Evolutionary conservation across 192 early-diverging fungal species (phyloP), one percentile per base, ranked within the genome.

Genomic region (Bifiguratus adelaidae): DNA sequence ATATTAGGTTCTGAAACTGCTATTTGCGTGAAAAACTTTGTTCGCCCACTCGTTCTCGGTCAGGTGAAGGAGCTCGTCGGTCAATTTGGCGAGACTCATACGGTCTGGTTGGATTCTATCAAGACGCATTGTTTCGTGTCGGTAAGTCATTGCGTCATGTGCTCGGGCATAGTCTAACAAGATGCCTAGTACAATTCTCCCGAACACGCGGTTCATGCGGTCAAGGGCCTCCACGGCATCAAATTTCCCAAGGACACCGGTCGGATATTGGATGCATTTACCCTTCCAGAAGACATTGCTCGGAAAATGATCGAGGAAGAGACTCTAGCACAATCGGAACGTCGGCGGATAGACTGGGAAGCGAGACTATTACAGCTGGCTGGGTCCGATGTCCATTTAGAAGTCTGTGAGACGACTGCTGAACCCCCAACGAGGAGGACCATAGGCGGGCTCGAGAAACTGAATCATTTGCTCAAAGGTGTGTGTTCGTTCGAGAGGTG

Each of bases 111-210:
- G 66, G 71, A 81, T 44, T 56, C 37, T 30, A 79, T 81, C 47
- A 71, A 74, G 32, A 72, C 77, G 2, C 78, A 81, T 48, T 73
- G 76, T 41, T 81, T 71, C 60, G 77, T 77, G 7, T 56, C 58
- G 22, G 78, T 79, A 71, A 61, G 70, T 60, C 21, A 23, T 3
- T 20, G 23, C 16, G 24, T 18, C 3, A 43, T 36, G 1, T 6
- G 16, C 4, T 37, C 7, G 16, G 16, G 1, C 21, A 28, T 30
- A n/a, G 13, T 27, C 21, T 35, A 61, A 70, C 11, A 73, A 57
- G 32, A 74, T 70, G 65, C 70, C 74, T 56, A 82, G 80, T 47
- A 85, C 73, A 79, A 78, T 66, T 49, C 54, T 67, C 22, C 18
- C 0, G 36, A 35, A 16, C 34, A 50, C 27, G 62, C 62, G 15